These are phyloP conservation scores for Nannochloropsis granulata DNA, from an alignment of 108 stramenopile species.

Conservation along the genomic window DNA sequence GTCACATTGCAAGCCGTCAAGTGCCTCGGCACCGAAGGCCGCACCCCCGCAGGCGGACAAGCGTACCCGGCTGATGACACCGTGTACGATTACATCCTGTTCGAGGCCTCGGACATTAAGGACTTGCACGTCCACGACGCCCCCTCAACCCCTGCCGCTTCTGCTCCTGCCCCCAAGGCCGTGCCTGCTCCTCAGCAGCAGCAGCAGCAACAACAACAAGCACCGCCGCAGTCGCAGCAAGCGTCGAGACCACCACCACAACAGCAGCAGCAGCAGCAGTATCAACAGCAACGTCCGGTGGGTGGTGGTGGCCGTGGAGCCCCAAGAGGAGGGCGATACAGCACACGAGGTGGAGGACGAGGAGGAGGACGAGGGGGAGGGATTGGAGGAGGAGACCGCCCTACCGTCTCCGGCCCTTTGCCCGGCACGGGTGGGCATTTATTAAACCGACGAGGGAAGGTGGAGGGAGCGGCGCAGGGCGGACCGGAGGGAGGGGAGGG, in stretches of 20 bases:
- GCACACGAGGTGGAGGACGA: background rate
- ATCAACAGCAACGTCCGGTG: background rate
- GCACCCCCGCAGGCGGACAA: slow-evolving; percentile 39
- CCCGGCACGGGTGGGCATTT: background rate
- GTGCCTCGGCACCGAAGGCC: slow-evolving; percentile 80
- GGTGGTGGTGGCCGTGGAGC: background rate
- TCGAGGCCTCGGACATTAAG: slow-evolving; percentile 83
- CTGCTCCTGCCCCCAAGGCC: background rate
- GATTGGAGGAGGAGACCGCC: background rate
- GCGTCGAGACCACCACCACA: background rate
- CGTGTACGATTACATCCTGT: slow-evolving; percentile 66
- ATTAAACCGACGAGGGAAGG: background rate
- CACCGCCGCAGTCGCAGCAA: background rate
- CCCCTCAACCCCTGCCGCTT: background rate
- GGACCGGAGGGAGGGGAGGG: background rate
- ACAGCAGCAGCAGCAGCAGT: background rate
- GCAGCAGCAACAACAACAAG: background rate
- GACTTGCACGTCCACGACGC: slow-evolving; percentile 87
- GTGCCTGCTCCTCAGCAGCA: background rate
- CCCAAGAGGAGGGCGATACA: background rate
- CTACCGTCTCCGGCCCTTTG: background rate
- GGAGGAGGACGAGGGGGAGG: background rate
- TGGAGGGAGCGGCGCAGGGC: background rate
- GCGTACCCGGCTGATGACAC: slow-evolving; percentile 48
- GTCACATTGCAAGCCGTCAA: slow-evolving; percentile 64